Base-by-base conservation (phyloP, 768 basidiomycete genomes). In the Phaeotremella skinneri region DNA sequence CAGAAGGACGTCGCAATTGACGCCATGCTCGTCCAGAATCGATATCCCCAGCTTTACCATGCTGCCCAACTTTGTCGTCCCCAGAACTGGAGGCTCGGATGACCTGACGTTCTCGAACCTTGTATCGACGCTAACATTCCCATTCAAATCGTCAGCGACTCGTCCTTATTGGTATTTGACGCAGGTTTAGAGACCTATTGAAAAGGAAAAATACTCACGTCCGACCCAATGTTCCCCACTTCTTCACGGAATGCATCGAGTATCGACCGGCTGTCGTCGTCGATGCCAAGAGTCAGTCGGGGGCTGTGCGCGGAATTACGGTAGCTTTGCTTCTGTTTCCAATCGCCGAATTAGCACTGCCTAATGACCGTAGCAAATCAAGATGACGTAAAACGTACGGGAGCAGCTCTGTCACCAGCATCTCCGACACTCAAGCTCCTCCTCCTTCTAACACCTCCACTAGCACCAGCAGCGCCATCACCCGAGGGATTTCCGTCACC, bases 21-120 rank as follows among this genome's bases (percentile, higher is more conserved):
- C 86, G 83, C 94, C 93, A 97, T 3, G 92, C 91, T 70, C 79
- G 78, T 1, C 90, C 90, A 25, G 80, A 78, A 69, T 91, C 86
- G 26, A 93, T 81, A 74, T 94, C 93, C 16, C 91, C 91, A 39
- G 88, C 87, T 25, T 83, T 82, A 49, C 81, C 80, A 72, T 84
- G 80, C 73, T 90, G 89, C 4, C 85, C 82, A 45, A 91, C 81
- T 60, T 84, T 84, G 69, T 90, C 87, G 11, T 79, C 77, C 27
- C 87, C 88, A 37, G 34, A 37, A 17, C 34, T 37, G 7, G 87
- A 85, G 7, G 91, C 91, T 66, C 89, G 89, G 34, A 94, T 90
- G 16, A 84, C 87, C 20, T 80, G 81, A 66, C 85, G 84, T 31
- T 82, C 87, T 26, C 87, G 85, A 45, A 98, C 81, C 30, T 85